These are phyloP conservation scores for Cyamopsis tetragonoloba DNA, from an alignment of 306 rosid genomes.

Conservation along the genomic window DNA sequence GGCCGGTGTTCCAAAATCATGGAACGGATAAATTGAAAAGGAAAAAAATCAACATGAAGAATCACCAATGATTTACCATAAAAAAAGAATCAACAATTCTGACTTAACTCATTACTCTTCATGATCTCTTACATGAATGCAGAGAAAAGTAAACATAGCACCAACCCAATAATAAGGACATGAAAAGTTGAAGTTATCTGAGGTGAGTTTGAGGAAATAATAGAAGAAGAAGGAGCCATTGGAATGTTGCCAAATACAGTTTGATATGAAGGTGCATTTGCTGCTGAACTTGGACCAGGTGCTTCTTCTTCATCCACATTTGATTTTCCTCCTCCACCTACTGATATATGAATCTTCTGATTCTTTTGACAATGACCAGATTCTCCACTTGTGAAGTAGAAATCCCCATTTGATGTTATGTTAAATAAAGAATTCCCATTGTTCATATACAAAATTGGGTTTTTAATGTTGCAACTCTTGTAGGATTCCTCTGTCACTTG, in stretches of 20 bases:
- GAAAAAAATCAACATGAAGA: neutral
- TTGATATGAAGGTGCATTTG: constrained; percentile 70
- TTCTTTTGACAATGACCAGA: constrained; percentile 65
- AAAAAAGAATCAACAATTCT: neutral
- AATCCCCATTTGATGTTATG: constrained; percentile 54
- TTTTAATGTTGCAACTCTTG: constrained; percentile 63
- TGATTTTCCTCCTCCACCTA: constrained; percentile 27
- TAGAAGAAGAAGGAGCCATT: constrained; percentile 39
- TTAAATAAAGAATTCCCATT: constrained; percentile 89
- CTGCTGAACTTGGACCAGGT: constrained; percentile 47
- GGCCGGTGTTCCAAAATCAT: neutral
- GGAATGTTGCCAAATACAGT: constrained; percentile 78
- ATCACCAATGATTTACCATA: neutral
- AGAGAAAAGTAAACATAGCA: constrained; percentile 17
- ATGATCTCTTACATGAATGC: constrained; percentile 28
- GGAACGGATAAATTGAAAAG: constrained; percentile 1
- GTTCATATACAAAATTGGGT: constrained; percentile 72
- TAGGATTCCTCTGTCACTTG: constrained; percentile 64
- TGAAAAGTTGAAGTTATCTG: constrained; percentile 23
- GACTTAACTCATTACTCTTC: neutral
- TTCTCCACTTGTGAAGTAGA: constrained; percentile 78
- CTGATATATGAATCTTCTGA: constrained; percentile 66
- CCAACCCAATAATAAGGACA: constrained; percentile 30
- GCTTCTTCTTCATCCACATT: constrained; percentile 39
- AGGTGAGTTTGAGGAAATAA: constrained; percentile 28